These are phyloP conservation scores for Tolypocladium sp. DNA, from an alignment of 2,329 filamentous ascomycete species.

Conservation along the genomic window DNA sequence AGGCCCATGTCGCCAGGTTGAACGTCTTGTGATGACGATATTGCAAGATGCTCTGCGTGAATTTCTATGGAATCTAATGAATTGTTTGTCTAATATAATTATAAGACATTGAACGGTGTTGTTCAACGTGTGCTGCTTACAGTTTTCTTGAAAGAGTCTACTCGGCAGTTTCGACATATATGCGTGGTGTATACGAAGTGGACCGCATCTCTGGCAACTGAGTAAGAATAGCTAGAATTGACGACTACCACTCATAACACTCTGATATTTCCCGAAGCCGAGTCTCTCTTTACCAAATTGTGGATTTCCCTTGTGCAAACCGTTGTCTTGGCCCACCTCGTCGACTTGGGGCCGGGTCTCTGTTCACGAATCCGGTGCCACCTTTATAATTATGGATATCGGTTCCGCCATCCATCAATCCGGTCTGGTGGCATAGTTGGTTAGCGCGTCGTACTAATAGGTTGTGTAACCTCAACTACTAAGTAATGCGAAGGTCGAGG, in stretches of 20 bases:
- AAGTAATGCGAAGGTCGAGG: constrained; percentile 1
- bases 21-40: neutral
- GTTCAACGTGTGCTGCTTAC: neutral
- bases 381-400: neutral
- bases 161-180: too few relatives aligned
- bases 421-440: neutral
- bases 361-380: rapidly evolving
- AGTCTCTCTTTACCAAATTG: too few relatives aligned
- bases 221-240: too few relatives aligned
- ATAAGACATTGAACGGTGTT: too few relatives aligned
- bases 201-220: too few relatives aligned
- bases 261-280: too few relatives aligned
- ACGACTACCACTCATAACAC: too few relatives aligned
- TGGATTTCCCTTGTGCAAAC: too few relatives aligned
- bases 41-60: neutral
- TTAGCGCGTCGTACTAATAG: constrained; percentile 1
- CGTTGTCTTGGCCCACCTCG: too few relatives aligned
- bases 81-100: neutral
- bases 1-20: neutral
- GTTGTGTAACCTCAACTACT: neutral
- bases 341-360: neutral
- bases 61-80: neutral
- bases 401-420: neutral
- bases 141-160: too few relatives aligned
- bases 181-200: too few relatives aligned